Conservation (phyloP, 768 basidiomycete species). For the Scleroderma citrinum region DNA sequence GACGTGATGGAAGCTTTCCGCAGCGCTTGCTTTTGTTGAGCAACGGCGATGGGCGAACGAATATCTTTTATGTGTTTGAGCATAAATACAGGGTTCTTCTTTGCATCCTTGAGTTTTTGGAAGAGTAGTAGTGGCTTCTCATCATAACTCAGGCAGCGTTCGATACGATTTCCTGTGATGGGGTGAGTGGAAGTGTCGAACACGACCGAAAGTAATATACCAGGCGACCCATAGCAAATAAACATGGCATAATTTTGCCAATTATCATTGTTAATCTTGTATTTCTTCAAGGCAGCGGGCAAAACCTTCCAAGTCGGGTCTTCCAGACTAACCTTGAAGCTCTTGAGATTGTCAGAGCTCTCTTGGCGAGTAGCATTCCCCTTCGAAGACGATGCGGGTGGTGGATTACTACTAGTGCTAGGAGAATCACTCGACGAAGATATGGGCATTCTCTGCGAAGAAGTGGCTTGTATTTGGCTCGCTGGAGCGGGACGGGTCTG, state of each 20-base stretch:
- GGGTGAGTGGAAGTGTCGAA: background rate
- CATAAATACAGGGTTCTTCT: conserved; percentile 99
- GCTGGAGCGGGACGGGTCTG: conserved; percentile 27
- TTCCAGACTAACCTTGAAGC: conserved; percentile 95
- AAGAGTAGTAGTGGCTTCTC: conserved; percentile 96
- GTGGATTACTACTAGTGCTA: conserved; percentile 14
- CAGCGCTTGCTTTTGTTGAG: conserved; percentile 91
- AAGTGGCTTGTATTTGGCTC: conserved; percentile 11
- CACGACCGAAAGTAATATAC: conserved; percentile 38
- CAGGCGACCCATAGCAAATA: conserved; percentile 92
- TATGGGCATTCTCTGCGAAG: conserved; percentile 25
- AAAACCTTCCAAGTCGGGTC: conserved; percentile 99
- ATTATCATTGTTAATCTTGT: conserved; percentile 96
- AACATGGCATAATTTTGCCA: conserved; percentile 99
- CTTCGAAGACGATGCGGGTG: conserved; percentile 18
- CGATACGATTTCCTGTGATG: conserved; percentile 61
- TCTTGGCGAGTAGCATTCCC: conserved; percentile 55
- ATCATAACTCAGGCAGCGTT: conserved; percentile 94
- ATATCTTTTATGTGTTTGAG: conserved; percentile 92
- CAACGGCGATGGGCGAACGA: conserved; percentile 93
- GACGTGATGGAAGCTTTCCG: conserved; percentile 60
- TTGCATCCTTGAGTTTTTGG: conserved; percentile 94
- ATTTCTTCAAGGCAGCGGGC: conserved; percentile 96
- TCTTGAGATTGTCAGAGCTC: conserved; percentile 73
- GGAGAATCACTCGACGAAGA: conserved; percentile 26